These are phyloP conservation scores for Beauveria sp. DNA, from an alignment of 2,329 filamentous ascomycete genomes.

Conservation along the genomic window DNA sequence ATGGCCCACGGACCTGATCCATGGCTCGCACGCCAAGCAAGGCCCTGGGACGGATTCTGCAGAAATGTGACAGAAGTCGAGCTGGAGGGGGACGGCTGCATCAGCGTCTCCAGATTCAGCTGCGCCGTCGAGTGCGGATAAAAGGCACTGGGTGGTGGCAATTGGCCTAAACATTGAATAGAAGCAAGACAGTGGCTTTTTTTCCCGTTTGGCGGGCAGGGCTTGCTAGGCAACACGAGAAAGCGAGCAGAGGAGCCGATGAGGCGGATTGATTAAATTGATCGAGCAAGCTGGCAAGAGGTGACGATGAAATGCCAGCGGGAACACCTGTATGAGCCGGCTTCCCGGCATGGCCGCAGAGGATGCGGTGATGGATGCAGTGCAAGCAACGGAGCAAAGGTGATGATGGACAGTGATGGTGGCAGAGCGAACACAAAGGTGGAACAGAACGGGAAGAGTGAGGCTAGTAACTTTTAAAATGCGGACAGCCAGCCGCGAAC, in stretches of 20 bases:
- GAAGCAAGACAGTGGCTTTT: slow-evolving; percentile 1
- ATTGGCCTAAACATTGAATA: neutral
- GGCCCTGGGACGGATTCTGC: neutral
- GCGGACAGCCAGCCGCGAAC: too few species aligned
- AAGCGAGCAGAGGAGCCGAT: neutral
- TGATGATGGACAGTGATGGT: neutral
- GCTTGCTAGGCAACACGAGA: neutral
- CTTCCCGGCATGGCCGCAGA: neutral
- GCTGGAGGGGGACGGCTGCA: neutral
- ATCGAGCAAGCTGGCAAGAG: neutral
- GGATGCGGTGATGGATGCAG: neutral
- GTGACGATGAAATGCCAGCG: neutral
- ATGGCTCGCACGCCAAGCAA: neutral
- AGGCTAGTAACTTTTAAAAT: neutral
- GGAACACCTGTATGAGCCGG: neutral
- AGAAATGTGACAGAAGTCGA: slow-evolving; percentile 2
- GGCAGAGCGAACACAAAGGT: neutral
- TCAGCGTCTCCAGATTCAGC: slow-evolving; percentile 3
- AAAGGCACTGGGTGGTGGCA: neutral
- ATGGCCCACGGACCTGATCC: slow-evolving; percentile 8
- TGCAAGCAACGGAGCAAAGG: neutral
- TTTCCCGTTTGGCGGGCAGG: neutral
- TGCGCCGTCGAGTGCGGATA: neutral
- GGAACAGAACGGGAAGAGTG: neutral
- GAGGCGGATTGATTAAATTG: neutral